Conservation (phyloP, 2,329 filamentous ascomycete genomes). For the Colletotrichum abscissum region DNA sequence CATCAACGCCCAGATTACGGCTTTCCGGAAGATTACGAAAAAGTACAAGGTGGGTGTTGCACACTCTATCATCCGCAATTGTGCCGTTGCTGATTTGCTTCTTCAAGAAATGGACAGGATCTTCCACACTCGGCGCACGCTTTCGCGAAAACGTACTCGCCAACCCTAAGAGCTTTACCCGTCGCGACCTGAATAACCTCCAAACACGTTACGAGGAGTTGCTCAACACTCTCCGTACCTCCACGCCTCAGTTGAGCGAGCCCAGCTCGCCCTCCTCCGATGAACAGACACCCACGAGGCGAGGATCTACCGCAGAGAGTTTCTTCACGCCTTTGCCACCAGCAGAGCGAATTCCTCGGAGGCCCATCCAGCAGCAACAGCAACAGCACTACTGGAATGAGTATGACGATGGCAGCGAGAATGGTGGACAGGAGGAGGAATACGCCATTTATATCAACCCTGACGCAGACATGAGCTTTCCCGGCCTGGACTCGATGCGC, state of each 20-base stretch:
- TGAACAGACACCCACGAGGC: constrained; percentile 39
- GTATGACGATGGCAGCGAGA: constrained; percentile 84
- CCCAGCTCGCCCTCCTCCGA: constrained; percentile 52
- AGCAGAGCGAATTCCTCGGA: constrained; percentile 38
- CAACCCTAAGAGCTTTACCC: constrained; percentile 78
- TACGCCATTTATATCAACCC: constrained; percentile 84
- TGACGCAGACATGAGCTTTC: constrained; percentile 68
- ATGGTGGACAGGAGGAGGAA: constrained; percentile 63
- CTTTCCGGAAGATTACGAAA: constrained; percentile 85
- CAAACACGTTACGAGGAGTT: constrained; percentile 63
- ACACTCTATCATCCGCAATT: not conserved
- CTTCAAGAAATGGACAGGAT: constrained; percentile 82
- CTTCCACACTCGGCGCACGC: constrained; percentile 69
- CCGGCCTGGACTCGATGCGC: constrained; percentile 71
- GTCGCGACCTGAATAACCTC: constrained; percentile 69
- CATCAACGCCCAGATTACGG: constrained; percentile 77
- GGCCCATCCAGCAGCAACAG: constrained; percentile 42
- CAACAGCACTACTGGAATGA: constrained; percentile 81
- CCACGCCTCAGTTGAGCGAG: constrained; percentile 53
- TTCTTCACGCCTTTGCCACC: constrained; percentile 30
- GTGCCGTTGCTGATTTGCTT: not conserved
- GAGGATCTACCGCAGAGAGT: constrained; percentile 23
- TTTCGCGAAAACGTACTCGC: constrained; percentile 76
- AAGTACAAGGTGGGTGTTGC: constrained; percentile 74
- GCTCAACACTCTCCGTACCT: constrained; percentile 57